These are phyloP conservation scores for Leccinum fibrillosum DNA, from an alignment of 768 basidiomycete species.

Conservation along the genomic window DNA sequence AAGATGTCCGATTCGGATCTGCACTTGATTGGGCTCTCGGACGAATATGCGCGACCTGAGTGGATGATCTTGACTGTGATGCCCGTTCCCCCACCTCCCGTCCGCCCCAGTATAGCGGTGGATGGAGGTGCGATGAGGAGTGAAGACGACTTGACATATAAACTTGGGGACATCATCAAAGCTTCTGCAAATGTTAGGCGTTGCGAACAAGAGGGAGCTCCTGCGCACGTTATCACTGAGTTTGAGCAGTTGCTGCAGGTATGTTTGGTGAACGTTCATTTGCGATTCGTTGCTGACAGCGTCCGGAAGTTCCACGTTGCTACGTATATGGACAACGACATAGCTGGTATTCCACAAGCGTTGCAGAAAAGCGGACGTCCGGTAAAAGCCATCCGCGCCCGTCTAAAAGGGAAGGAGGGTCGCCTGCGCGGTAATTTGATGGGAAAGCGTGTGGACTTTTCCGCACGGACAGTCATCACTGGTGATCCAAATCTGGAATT, in stretches of 20 bases:
- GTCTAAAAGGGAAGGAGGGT: conserved; percentile 98
- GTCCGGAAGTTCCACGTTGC: conserved; percentile 87
- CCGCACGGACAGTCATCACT: conserved; percentile 97
- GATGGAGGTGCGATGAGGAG: conserved; percentile 96
- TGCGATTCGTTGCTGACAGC: not conserved
- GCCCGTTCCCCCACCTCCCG: conserved; percentile 96
- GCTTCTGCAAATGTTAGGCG: conserved; percentile 88
- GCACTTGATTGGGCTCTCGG: conserved; percentile 84
- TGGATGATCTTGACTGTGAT: conserved; percentile 99
- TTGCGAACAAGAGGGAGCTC: conserved; percentile 95
- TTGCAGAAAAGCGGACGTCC: conserved; percentile 96
- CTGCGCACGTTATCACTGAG: conserved; percentile 92
- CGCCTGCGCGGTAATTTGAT: conserved; percentile 96
- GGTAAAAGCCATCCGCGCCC: conserved; percentile 96
- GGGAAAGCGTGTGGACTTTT: conserved; percentile 99
- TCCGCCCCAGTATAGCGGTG: conserved; percentile 95
- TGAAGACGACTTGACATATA: conserved; percentile 98
- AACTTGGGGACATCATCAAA: conserved; percentile 95
- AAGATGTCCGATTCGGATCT: conserved; percentile 93
- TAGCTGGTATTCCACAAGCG: conserved; percentile 96
- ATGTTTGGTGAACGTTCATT: conserved; percentile 16
- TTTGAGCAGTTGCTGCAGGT: conserved; percentile 96
- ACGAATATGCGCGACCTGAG: conserved; percentile 94
- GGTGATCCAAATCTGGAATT: conserved; percentile 96
- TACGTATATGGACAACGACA: conserved; percentile 99